These are phyloP conservation scores for Arachnomyces sp. DNA, from an alignment of 2,329 filamentous ascomycete species.

Conservation along the genomic window DNA sequence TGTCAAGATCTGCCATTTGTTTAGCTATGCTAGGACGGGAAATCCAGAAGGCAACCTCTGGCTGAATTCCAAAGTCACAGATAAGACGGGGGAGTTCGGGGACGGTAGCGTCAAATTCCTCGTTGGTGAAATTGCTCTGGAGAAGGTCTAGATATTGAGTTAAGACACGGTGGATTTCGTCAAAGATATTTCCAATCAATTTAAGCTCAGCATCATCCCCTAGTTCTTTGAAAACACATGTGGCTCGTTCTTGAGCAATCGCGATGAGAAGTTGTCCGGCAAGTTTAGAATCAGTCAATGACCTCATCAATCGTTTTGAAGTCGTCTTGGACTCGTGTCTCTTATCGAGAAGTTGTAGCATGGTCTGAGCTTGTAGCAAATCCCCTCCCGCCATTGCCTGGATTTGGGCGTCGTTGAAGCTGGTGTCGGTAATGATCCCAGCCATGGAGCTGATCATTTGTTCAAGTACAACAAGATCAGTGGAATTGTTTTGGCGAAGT, in stretches of 20 bases:
- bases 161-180: conserved; percentile 80
- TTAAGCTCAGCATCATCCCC: conserved; percentile 71
- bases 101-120: conserved; percentile 71
- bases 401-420: conserved; percentile 83
- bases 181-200: conserved; percentile 75
- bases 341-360: conserved; percentile 72
- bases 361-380: conserved; percentile 67
- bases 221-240: conserved; percentile 72
- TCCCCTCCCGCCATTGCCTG: conserved; percentile 83
- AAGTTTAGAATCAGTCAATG: conserved; percentile 68
- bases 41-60: conserved; percentile 77
- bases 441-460: conserved; percentile 90
- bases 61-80: conserved; percentile 68
- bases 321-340: conserved; percentile 68
- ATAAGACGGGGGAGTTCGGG: conserved; percentile 70
- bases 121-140: conserved; percentile 65
- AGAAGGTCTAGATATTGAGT: conserved; percentile 85
- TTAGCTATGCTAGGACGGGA: conserved; percentile 66
- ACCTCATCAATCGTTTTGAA: conserved; percentile 70
- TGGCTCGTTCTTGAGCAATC: conserved; percentile 81
- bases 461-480: conserved; percentile 83
- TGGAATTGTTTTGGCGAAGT: conserved; percentile 72
- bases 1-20: conserved; percentile 45
- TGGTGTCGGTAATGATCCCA: conserved; percentile 77
- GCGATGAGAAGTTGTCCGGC: conserved; percentile 79